phyloP scores from a whole-genome alignment of 495 filamentous ascomycete species.

The Aspergillus avenaceus region DNA sequence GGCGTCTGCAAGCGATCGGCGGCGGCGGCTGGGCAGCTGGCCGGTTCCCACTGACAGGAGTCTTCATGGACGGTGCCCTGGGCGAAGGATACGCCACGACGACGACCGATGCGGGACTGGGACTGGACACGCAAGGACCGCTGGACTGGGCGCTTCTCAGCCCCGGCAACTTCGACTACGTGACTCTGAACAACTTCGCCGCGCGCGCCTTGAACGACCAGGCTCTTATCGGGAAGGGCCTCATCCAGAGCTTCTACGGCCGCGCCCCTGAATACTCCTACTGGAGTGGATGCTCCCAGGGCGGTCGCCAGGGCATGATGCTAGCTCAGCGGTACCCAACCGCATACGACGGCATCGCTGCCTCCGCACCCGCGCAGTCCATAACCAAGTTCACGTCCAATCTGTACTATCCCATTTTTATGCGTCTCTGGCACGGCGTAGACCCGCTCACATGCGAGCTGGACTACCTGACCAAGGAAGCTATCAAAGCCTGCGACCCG shows the following conservation, averaged over 20 bases:
- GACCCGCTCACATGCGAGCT: constrained; percentile 37
- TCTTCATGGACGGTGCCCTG: constrained; percentile 22
- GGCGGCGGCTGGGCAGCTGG: constrained; percentile 37
- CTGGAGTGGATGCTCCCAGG: constrained; percentile 46
- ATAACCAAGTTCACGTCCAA: constrained; percentile 31
- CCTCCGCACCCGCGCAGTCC: constrained; percentile 40
- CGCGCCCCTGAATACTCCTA: constrained; percentile 27
- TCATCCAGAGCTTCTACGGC: constrained; percentile 16
- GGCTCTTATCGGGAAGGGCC: constrained; percentile 17
- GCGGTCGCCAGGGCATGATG: constrained; percentile 42
- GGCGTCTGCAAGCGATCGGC: constrained; percentile 34
- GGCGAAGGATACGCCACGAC: constrained; percentile 35
- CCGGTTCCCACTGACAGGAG: constrained; percentile 11
- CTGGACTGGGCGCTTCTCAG: constrained; percentile 33
- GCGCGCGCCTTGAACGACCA: constrained; percentile 33
- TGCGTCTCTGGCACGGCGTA: constrained; percentile 26
- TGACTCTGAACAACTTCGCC: constrained; percentile 33
- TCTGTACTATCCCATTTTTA: constrained; percentile 1
- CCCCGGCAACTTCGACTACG: constrained; percentile 37
- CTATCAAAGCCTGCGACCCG: constrained; percentile 41
- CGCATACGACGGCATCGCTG: constrained; percentile 57
- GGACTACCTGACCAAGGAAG: constrained; percentile 39
- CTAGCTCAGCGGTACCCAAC: constrained; percentile 35
- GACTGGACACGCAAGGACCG: not conserved
- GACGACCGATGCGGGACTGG: constrained; percentile 40